Base-by-base conservation (phyloP, 495 filamentous ascomycete genomes). In the Cercophora samala region DNA sequence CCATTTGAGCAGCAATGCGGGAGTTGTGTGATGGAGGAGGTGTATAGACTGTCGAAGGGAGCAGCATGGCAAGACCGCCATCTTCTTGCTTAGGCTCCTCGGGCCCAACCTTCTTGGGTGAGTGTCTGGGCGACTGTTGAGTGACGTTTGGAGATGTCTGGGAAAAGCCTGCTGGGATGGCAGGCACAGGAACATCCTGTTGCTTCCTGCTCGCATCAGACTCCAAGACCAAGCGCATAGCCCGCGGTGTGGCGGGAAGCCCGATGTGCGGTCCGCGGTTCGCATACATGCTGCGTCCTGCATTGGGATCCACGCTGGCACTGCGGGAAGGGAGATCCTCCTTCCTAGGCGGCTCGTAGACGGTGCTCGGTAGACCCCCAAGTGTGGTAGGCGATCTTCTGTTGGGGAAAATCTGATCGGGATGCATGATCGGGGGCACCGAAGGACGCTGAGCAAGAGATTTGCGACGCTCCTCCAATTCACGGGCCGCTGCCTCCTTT, bases 401-500 rank as follows among this genome's bases (percentile, higher is more conserved):
- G 71, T 68, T 60, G 17, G 81, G 83, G n/a, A 81, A 83, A 22
- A 84, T 71, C 75, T 79, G 77, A 52, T 89, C 88, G n/a, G 93
- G 93, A 74, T 90, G 90, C 15, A 89, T 87, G 71, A 96, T 95
- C 5, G 87, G 83, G 0, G 92, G 91, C 4, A 88, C 92, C 21
- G 90, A 91, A 19, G 91, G 90, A 68, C 92, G 86, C 13, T 89
- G 83, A 2, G 91, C 90, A 17, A 97, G 85, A 23, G 93, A 97
- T 68, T 91, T 85, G 58, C 93, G 86, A 21, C 93, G 87, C 66
- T 93, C 90, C 79, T 97, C 93, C 24, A 97, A 84, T 77, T 97
- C 93, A 63, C 89, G 89, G 8, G 91, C 91, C 17, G 93, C 93
- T 25, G 89, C 78, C 70, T 93, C 91, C 77, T 90, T 92, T 77